Evolutionary conservation across 2,329 filamentous ascomycete genomes (phyloP), one percentile per base, ranked within the genome.

Genomic region (Sclerotinia trifoliorum): DNA sequence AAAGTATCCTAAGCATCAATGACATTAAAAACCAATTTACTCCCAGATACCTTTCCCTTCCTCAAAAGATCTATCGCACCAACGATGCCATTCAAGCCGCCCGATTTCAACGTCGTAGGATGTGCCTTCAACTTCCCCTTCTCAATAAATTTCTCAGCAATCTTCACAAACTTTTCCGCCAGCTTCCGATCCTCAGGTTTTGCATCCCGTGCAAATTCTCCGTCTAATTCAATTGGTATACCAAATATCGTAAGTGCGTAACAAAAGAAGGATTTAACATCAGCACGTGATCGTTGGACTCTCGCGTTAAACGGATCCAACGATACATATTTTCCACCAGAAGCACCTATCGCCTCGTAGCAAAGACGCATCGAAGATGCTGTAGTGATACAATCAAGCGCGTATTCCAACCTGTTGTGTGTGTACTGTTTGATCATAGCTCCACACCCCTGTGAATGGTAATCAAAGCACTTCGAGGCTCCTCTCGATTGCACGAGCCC

Each of bases 381-480:
- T 32, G 76, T 72, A 0, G 79, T 72, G 54, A 83, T 75, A 65
- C 77, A 79, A 73, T 83, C 81, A 1, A 83, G 68, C 1, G 74
- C 78, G 60, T 79, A 78, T 0, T 66, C 67, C 1, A 84, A 77
- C 2, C 58, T 68, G 73, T 81, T 79, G 1, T 73, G 69, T 1
- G 81, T 83, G 70, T 80, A 78, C 3, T 64, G 69, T 0, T 75
- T 72, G 64, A 83, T 80, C 13, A 79, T 75, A 1, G 69, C 71
- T 15, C 70, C 78, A 68, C 78, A 80, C 3, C 70, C 73, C 0
- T 77, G 69, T 2, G 67, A 70, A 55, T 71, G 69, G 69, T 81
- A 83, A 74, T 84, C 80, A 69, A 82, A 83, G 2, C 73, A 77
- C 13, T 73, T 71, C 7, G 78, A 79, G 0, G 82, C 82, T 15